Percentiles rank a stretch among this genome's conserved stretches.
Conservation (phyloP, 164 flowering plant species). For the Stephania yunnanensis region DNA sequence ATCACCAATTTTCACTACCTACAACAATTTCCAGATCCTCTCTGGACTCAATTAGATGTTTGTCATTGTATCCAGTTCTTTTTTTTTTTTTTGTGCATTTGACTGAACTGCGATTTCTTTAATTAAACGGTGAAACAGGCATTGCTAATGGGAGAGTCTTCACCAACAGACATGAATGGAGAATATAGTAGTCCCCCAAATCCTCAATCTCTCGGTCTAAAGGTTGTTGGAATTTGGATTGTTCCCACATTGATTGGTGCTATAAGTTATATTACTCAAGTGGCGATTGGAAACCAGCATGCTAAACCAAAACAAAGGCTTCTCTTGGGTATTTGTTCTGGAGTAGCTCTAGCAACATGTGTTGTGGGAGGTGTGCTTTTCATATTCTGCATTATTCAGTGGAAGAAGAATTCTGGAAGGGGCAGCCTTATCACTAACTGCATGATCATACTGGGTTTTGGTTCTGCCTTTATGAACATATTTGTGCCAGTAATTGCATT, state of each 20-base stretch:
- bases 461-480: neutral
- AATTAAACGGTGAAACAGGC: neutral
- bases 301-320: neutral
- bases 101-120: neutral
- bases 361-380: neutral
- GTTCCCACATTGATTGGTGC: neutral
- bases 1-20: no score
- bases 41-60: no score
- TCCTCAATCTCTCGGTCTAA: neutral
- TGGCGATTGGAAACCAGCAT: neutral
- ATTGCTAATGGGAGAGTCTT: no score
- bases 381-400: neutral
- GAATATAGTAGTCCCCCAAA: neutral
- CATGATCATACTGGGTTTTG: neutral
- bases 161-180: neutral
- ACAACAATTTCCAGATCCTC: no score
- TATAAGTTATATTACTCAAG: neutral
- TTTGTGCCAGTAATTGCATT: neutral
- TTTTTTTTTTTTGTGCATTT: neutral
- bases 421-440: neutral
- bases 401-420: neutral
- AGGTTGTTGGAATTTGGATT: neutral
- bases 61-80: no score
- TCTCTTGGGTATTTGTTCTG: neutral
- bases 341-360: neutral